Base-by-base conservation (phyloP, 306 rosid species). In the Abrus pulchellus region DNA sequence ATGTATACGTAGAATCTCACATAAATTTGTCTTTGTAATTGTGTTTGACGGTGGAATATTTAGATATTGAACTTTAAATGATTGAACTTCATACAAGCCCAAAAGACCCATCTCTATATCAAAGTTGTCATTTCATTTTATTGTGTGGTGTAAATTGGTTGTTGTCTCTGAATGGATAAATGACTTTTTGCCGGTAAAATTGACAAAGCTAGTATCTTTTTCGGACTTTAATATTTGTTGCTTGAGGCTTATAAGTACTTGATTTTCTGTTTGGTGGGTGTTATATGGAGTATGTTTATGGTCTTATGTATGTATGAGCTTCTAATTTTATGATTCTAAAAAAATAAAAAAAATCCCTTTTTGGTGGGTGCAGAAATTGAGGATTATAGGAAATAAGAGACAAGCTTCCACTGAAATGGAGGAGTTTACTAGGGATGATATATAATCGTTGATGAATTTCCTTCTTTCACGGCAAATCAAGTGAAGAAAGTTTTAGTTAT, bases 401-500 rank as follows among this genome's bases (percentile, higher is more conserved):
- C 89, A 85, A 84, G 69, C 78, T 56, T 84, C 79, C 40, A 29
- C 33, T 76, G 61, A 86, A 75, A 92, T 93, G 99, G 90, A 92
- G 79, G 87, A 73, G 57, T 1, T 60, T 72, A 64, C 74, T 43
- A 73, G 79, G 49, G 83, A 45, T 38, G 87, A 54, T 88, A 87
- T 11, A 88, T 83, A 7, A 5, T 92, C 0, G 83, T 91, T 12
- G 84, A 80, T 54, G 99, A 88, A 41, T 60, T 41, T 33, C 89
- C 89, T 75, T 34, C 90, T 49, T 82, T 88, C 14, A 83, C 70
- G 68, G 48, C 61, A 64, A 83, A 80, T 85, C 90, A 74, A 62
- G 12, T 77, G 52, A 86, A 78, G 80, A 91, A 91, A 81, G 88
- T 94, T 83, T 91, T 97, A 5, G 80, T 90, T 61, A 72, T 95